Percentiles rank a stretch among this genome's conserved stretches.
Conservation (phyloP, 169 alveolate genomes). For the Cryptosporidium ryanae region DNA sequence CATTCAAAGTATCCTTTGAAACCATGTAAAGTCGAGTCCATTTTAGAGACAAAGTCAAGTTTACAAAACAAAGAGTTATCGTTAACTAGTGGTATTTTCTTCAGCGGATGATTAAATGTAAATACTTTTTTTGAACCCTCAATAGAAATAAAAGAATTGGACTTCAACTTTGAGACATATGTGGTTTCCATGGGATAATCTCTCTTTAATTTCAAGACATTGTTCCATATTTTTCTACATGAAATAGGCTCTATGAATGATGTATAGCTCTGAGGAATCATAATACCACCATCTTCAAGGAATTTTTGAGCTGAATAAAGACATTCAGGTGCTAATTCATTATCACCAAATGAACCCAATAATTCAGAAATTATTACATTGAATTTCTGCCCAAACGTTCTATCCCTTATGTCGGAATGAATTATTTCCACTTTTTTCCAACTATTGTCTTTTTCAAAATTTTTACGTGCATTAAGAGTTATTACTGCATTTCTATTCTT, state of each 20-base stretch:
- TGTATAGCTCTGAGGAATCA: constrained; percentile 82
- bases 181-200: constrained; percentile 76
- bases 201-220: constrained; percentile 31
- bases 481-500: constrained; percentile 85
- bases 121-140: constrained; percentile 78
- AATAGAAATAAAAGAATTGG: constrained; percentile 76
- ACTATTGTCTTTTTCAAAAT: constrained; percentile 30
- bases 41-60: constrained; percentile 32
- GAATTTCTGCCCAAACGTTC: constrained; percentile 75
- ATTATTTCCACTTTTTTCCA: constrained; percentile 77
- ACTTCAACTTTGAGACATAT: constrained; percentile 78
- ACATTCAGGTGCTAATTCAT: constrained; percentile 89
- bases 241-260: constrained; percentile 83
- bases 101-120: constrained; percentile 80
- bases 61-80: constrained; percentile 11
- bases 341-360: constrained; percentile 89
- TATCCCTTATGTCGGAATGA: constrained; percentile 82
- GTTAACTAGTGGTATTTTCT: background rate
- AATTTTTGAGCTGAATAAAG: constrained; percentile 80
- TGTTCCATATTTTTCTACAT: constrained; percentile 80
- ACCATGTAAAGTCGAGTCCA: constrained; percentile 81
- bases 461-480: constrained; percentile 76
- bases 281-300: constrained; percentile 80
- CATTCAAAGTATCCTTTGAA: constrained; percentile 85
- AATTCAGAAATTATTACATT: constrained; percentile 85